Evolutionary conservation across 176 grass and related monocot genomes (phyloP).

Genomic region (Luzula sylvatica): DNA sequence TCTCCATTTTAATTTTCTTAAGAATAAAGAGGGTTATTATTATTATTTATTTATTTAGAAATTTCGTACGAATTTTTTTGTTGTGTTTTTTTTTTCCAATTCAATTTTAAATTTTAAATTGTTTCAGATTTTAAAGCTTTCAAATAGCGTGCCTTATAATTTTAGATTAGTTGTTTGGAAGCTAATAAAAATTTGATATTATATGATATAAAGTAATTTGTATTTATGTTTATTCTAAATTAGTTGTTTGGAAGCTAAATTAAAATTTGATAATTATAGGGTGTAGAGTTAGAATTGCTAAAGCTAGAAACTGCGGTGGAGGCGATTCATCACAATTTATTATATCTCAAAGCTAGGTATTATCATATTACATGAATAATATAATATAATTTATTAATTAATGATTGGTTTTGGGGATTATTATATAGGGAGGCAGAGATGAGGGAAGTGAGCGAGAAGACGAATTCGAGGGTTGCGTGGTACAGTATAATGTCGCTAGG

Average conservation of each 20-base stretch:
- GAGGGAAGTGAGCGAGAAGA: slow-evolving; percentile 73
- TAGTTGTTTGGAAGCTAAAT: too few relatives aligned
- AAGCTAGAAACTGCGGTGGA: slow-evolving; percentile 72
- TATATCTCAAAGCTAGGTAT: slow-evolving; percentile 70
- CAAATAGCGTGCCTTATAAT: too few relatives aligned
- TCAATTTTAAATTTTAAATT: too few relatives aligned
- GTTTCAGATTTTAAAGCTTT: too few relatives aligned
- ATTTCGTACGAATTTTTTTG: neutral
- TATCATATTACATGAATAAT: neutral
- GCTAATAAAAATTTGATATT: too few relatives aligned
- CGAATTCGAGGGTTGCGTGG: slow-evolving; percentile 74
- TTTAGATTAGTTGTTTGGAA: too few relatives aligned
- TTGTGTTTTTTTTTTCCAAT: neutral
- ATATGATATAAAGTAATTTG: too few relatives aligned
- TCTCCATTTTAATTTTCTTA: neutral
- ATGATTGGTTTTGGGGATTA: slow-evolving; percentile 20
- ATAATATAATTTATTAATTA: slow-evolving; percentile 10
- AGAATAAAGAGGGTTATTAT: neutral
- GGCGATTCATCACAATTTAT: slow-evolving; percentile 63
- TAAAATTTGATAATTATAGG: slow-evolving; percentile 22
- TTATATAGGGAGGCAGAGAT: slow-evolving; percentile 85
- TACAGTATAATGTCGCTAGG: slow-evolving; percentile 64
- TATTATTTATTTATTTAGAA: neutral
- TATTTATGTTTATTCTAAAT: too few relatives aligned
- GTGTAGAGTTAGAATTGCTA: slow-evolving; percentile 62